Evolutionary conservation across 306 rosid species (phyloP).

Genomic region (Delonix regia): DNA sequence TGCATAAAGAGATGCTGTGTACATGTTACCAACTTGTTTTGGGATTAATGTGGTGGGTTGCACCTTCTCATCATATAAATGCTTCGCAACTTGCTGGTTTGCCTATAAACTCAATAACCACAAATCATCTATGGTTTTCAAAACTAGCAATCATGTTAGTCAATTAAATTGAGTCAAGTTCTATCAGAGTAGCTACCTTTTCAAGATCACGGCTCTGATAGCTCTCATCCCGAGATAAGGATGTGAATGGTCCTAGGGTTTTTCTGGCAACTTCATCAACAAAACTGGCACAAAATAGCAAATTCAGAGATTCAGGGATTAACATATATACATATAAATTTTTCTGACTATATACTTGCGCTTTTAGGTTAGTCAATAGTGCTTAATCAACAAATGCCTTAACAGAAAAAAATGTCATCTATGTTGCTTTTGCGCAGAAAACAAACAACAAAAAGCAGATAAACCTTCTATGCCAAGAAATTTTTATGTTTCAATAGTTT

Average conservation of each 20-base stretch:
- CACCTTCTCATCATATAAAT: constrained; percentile 66
- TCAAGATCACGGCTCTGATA: constrained; percentile 82
- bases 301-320: neutral
- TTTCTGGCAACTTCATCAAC: constrained; percentile 67
- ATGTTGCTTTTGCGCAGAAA: neutral
- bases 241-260: constrained; percentile 61
- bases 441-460: too few relatives aligned
- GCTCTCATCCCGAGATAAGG: constrained; percentile 70
- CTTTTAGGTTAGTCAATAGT: neutral
- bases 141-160: constrained; percentile 2
- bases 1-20: constrained; percentile 82
- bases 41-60: constrained; percentile 81
- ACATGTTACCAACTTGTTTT: constrained; percentile 89
- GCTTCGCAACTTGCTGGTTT: constrained; percentile 74
- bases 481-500: neutral
- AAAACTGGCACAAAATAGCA: constrained; percentile 49
- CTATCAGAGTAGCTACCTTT: constrained; percentile 53
- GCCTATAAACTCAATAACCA: constrained; percentile 47
- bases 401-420: neutral
- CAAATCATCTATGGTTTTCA: neutral
- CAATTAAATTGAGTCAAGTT: constrained; percentile 1
- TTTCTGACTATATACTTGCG: neutral
- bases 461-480: neutral
- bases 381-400: neutral
- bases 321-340: neutral